These are phyloP conservation scores for Coniosporium tulheliwenetii DNA, from an alignment of 2,329 filamentous ascomycete genomes.

Conservation along the genomic window DNA sequence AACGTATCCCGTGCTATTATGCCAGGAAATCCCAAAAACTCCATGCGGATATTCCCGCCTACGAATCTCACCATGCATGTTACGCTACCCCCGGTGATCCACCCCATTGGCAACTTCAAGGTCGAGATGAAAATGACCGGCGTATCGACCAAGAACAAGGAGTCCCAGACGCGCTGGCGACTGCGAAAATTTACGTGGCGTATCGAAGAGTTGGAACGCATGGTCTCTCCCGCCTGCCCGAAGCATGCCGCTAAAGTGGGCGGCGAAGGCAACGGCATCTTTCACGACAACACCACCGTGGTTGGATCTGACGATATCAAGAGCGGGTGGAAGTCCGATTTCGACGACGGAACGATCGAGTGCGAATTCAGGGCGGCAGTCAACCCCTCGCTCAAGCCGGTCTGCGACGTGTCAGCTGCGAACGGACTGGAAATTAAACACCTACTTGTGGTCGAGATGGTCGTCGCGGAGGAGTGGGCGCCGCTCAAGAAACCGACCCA, in stretches of 20 bases:
- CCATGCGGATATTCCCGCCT: slow-evolving; percentile 85
- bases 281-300: slow-evolving; percentile 59
- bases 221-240: slow-evolving; percentile 62
- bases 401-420: slow-evolving; percentile 61
- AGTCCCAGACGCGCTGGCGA: slow-evolving; percentile 68
- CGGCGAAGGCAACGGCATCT: slow-evolving; percentile 51
- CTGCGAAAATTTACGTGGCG: slow-evolving; percentile 86
- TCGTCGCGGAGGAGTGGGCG: slow-evolving; percentile 80
- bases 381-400: slow-evolving; percentile 45
- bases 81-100: slow-evolving; percentile 66
- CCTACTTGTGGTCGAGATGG: slow-evolving; percentile 78
- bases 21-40: slow-evolving; percentile 69
- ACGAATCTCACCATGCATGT: slow-evolving; percentile 84
- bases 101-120: slow-evolving; percentile 71
- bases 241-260: slow-evolving; percentile 56
- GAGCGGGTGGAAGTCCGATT: slow-evolving; percentile 78
- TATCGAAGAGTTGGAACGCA: slow-evolving; percentile 74
- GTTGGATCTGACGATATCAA: slow-evolving; percentile 73
- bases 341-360: slow-evolving; percentile 53
- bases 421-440: slow-evolving; percentile 70
- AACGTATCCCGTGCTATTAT: slow-evolving; percentile 67
- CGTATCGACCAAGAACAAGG: slow-evolving; percentile 54
- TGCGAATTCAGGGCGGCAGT: slow-evolving; percentile 59
- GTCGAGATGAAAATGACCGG: slow-evolving; percentile 72
- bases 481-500: slow-evolving; percentile 54